Evolutionary conservation across 805 yeast genomes (phyloP).

Genomic region (Starmera dryadoides): DNA sequence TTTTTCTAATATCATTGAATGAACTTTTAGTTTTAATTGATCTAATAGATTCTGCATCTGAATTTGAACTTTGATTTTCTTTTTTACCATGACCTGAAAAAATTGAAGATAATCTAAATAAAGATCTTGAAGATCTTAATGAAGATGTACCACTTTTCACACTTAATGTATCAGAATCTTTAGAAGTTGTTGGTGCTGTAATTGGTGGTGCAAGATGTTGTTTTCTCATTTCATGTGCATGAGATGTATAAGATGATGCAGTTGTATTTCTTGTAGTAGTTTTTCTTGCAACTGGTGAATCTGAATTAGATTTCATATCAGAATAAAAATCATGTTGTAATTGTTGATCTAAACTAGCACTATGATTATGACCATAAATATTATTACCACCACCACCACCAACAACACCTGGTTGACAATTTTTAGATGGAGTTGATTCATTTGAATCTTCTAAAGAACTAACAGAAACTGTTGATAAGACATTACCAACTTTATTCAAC

Average conservation of each 20-base stretch:
- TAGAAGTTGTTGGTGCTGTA: neutral
- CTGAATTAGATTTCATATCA: neutral
- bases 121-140: constrained; percentile 17
- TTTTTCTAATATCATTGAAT: constrained; percentile 23
- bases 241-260: neutral
- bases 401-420: constrained; percentile 16
- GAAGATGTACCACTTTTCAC: constrained; percentile 8
- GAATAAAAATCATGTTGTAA: neutral
- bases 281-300: neutral
- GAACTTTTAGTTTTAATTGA: constrained; percentile 18
- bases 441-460: constrained; percentile 9
- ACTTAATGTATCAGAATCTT: constrained; percentile 14
- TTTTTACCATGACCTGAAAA: constrained; percentile 8
- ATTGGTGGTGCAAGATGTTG: too few species aligned
- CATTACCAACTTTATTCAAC: constrained; percentile 16
- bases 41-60: constrained; percentile 15
- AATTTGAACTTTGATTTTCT: neutral
- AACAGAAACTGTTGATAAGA: constrained; percentile 17
- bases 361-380: neutral
- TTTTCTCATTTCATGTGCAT: neutral
- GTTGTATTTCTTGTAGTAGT: constrained; percentile 6
- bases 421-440: constrained; percentile 15
- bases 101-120: constrained; percentile 19
- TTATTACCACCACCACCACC: constrained; percentile 8
- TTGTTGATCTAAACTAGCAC: constrained; percentile 4